Percentiles rank a stretch among this genome's conserved stretches.
Conservation (phyloP, 345 rosid genomes). For the Rhodomyrtus tomentosa region DNA sequence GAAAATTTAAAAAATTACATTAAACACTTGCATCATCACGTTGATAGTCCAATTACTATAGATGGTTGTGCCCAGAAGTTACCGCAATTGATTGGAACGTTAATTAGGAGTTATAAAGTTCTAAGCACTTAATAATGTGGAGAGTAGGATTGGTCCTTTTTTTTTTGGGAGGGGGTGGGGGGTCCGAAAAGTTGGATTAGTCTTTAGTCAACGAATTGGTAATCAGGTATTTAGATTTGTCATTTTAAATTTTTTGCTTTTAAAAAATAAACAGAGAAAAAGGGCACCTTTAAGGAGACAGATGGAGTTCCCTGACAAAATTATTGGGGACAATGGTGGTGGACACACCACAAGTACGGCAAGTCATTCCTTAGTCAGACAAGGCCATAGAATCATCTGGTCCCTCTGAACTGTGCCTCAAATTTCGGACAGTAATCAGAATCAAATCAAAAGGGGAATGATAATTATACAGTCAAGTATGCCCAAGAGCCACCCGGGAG, state of each 20-base stretch:
- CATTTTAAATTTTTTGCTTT: background rate
- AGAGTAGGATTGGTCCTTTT: background rate
- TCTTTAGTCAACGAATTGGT: background rate
- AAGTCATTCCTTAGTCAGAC: background rate
- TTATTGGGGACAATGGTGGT: background rate
- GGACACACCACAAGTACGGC: background rate
- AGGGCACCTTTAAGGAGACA: background rate
- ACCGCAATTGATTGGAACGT: background rate
- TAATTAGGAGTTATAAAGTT: background rate
- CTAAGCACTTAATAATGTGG: background rate
- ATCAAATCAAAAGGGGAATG: background rate
- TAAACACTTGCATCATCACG: background rate
- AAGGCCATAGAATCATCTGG: background rate
- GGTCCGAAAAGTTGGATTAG: background rate
- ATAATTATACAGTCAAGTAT: too few relatives aligned
- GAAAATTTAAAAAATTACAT: too few relatives aligned
- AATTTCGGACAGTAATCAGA: background rate
- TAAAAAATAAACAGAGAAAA: background rate
- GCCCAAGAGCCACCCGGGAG: background rate
- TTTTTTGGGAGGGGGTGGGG: too few relatives aligned
- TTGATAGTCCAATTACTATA: background rate
- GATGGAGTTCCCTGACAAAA: background rate
- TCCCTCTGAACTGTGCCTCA: background rate
- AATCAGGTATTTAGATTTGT: background rate
- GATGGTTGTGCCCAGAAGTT: background rate